Evolutionary conservation across 306 rosid species (phyloP).

Genomic region (Vigna hirtella): DNA sequence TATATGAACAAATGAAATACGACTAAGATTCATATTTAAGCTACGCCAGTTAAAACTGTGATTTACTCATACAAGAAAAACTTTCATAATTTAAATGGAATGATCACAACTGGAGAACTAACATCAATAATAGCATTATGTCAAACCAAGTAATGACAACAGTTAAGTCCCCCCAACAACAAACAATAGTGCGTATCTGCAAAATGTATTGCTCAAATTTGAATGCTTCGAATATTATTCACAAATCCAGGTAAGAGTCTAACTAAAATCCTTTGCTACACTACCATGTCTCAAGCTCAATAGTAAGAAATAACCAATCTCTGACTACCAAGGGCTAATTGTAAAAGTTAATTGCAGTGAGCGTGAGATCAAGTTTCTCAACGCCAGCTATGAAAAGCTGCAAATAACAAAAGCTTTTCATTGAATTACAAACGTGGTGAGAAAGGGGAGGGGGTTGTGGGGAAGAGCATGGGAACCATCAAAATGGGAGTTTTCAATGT

Average conservation of each 20-base stretch:
- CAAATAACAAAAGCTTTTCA: constrained; percentile 14
- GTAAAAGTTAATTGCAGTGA: background rate
- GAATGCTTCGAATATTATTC: constrained; percentile 10
- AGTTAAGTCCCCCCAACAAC: background rate
- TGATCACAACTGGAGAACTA: background rate
- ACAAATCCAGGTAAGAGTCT: constrained; percentile 32
- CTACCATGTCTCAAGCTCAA: constrained; percentile 8
- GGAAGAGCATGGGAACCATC: background rate
- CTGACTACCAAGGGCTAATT: constrained; percentile 21
- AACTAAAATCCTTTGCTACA: constrained; percentile 10
- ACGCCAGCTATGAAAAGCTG: constrained; percentile 3
- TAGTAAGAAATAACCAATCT: constrained; percentile 8
- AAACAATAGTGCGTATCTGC: constrained; percentile 3
- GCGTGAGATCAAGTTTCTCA: constrained; percentile 14
- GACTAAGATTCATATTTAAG: constrained; percentile 1
- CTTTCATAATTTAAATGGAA: background rate
- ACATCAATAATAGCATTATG: background rate
- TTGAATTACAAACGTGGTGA: background rate
- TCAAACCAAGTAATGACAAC: background rate
- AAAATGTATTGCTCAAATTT: constrained; percentile 30
- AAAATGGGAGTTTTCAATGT: constrained; percentile 20
- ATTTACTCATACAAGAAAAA: constrained; percentile 10
- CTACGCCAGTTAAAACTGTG: background rate
- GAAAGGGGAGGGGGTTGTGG: background rate
- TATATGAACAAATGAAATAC: constrained; percentile 2